phyloP scores from a whole-genome alignment of 495 filamentous ascomycete genomes.

The Penicillium coprophilum region DNA sequence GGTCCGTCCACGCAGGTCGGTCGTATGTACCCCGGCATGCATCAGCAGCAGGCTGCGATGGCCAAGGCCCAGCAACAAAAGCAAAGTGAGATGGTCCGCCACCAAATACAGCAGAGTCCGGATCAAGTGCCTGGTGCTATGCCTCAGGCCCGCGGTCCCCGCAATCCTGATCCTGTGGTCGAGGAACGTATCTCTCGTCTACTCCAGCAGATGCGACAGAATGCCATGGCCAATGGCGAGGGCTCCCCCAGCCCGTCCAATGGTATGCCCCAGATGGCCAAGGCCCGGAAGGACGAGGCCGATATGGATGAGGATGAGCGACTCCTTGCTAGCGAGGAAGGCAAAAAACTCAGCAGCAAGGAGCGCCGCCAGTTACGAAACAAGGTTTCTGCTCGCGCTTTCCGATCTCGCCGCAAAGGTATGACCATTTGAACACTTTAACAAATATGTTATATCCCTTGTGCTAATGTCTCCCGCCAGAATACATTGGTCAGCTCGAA shows the following conservation, averaged over 20 bases:
- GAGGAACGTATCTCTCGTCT: constrained; percentile 86
- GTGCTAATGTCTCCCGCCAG: constrained; percentile 56
- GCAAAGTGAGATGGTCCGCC: constrained; percentile 63
- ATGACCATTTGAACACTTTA: constrained; percentile 30
- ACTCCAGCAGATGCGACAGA: constrained; percentile 78
- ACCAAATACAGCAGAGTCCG: constrained; percentile 50
- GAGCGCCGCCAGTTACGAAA: constrained; percentile 92
- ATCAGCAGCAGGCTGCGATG: constrained; percentile 81
- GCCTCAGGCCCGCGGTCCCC: constrained; percentile 44
- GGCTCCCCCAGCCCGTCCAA: constrained; percentile 46
- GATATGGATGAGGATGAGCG: constrained; percentile 99
- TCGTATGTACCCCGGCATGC: constrained; percentile 84
- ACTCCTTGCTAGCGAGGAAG: constrained; percentile 89
- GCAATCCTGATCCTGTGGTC: constrained; percentile 63
- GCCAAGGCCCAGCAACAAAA: constrained; percentile 72
- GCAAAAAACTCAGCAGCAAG: constrained; percentile 94
- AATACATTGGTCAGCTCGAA: constrained; percentile 94
- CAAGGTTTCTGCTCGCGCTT: constrained; percentile 96
- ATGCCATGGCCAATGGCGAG: constrained; percentile 54
- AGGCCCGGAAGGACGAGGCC: constrained; percentile 84
- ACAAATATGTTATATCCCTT: background rate
- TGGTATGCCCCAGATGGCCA: constrained; percentile 50
- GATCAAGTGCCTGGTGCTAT: constrained; percentile 30
- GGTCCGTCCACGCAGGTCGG: constrained; percentile 57
- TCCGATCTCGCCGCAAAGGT: constrained; percentile 96